Evolutionary conservation across 2,329 filamentous ascomycete genomes (phyloP), one percentile per base, ranked within the genome.

Genomic region (Coniella vitis): DNA sequence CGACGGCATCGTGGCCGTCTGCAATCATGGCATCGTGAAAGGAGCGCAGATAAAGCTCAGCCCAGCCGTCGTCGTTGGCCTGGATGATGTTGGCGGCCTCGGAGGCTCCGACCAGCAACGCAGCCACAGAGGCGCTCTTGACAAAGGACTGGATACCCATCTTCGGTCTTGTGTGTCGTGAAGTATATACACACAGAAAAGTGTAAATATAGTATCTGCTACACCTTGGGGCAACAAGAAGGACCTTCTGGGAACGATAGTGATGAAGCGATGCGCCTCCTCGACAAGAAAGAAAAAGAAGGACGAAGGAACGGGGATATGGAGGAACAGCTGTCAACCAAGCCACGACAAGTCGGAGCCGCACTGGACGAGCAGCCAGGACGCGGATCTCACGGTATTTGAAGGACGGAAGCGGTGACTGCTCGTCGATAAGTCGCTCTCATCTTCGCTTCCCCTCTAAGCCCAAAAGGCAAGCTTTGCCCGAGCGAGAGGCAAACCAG

Each of bases 41-140:
- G 0, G 73, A 71, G 14, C 84, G 76, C 43, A 83, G 66, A 58
- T 87, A 85, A 36, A 74, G 73, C 66, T 86, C 84, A 4, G 83
- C 81, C 84, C 84, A 87, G 31, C 84, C 84, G 60, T 87, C 84
- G 55, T 87, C 84, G 63, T 87, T 87, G 55, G 76, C 75, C 49
- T 83, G 78, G 47, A 87, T 60, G 58, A 84, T 78, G 56, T 79
- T 47, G 20, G 46, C 34, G 3, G 38, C 51, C 36, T 47, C 35
- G 36, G 38, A 35, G 16, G 21, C 44, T 21, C 38, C 35, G 17
- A 45, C 48, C 3, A 40, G 39, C 32, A 53, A 32, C 17, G 48
- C 48, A 38, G 19, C 20, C 19, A 47, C 39, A 21, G 40, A 47
- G 16, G 51, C 47, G 19, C 38, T 35, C 22, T 43, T 44, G 31